Percentiles rank a stretch among this genome's conserved stretches.
Conservation (phyloP, 2,329 filamentous ascomycete species). For the Emydomyces testavorans region DNA sequence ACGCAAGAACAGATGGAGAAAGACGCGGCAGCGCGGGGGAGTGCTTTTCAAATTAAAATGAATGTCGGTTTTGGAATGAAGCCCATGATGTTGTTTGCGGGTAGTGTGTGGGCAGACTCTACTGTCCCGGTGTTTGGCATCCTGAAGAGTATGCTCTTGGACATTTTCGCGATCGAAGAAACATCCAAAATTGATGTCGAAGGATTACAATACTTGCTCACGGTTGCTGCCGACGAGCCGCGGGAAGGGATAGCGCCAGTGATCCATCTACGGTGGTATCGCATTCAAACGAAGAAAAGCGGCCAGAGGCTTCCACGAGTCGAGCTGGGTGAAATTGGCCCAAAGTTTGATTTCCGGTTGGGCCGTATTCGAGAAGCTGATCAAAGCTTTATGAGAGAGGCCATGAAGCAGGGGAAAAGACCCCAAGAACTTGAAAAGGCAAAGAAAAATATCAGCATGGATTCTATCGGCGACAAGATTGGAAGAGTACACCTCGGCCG, state of each 20-base stretch:
- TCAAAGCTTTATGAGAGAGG: conserved; percentile 70
- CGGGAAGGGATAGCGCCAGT: conserved; percentile 31
- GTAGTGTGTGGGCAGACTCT: conserved; percentile 74
- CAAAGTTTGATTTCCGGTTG: conserved; percentile 80
- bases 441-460: conserved; percentile 94
- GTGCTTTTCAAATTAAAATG: conserved; percentile 47
- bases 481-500: conserved; percentile 83
- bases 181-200: conserved; percentile 82
- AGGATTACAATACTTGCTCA: conserved; percentile 82
- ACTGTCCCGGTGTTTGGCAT: conserved; percentile 69
- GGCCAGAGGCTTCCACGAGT: conserved; percentile 80
- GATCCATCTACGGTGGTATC: conserved; percentile 65
- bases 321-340: conserved; percentile 90
- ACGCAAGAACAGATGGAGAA: conserved; percentile 53
- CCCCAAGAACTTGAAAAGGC: conserved; percentile 44
- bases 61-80: conserved; percentile 64
- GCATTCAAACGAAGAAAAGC: conserved; percentile 73
- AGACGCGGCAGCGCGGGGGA: conserved; percentile 40
- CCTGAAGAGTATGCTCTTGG: conserved; percentile 74
- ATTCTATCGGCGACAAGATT: conserved; percentile 90
- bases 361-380: conserved; percentile 73
- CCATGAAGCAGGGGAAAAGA: conserved; percentile 72
- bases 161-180: conserved; percentile 80
- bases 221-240: conserved; percentile 61
- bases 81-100: conserved; percentile 84